Percentiles rank a stretch among this genome's conserved stretches.
Conservation (phyloP, 768 basidiomycete genomes). For the Naganishia onofrii region DNA sequence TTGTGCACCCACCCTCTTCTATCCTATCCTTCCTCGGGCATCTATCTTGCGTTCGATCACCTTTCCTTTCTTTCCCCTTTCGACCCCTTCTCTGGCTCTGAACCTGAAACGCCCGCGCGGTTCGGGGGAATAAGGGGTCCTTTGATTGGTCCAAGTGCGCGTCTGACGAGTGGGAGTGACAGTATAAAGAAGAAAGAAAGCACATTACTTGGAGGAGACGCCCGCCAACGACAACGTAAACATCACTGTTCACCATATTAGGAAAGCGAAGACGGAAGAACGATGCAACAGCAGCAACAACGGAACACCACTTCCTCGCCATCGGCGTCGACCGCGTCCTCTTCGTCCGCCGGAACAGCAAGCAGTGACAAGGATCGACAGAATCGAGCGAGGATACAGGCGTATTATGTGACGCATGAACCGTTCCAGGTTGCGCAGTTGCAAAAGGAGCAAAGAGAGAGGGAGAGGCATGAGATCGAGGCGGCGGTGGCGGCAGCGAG, state of each 20-base stretch:
- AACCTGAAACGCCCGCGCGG: no score
- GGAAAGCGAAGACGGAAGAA: background rate
- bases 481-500: conserved; percentile 56
- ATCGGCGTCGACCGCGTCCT: no score
- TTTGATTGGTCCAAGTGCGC: no score
- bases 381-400: conserved; percentile 17
- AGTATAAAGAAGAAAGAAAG: background rate
- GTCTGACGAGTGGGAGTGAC: no score
- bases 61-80: no score
- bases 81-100: no score
- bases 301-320: background rate
- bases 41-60: no score
- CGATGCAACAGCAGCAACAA: background rate
- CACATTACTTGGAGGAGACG: background rate
- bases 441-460: background rate
- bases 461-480: background rate
- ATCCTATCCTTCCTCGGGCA: no score
- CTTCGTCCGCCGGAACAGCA: background rate
- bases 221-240: background rate
- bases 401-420: conserved; percentile 14
- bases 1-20: no score
- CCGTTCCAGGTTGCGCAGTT: conserved; percentile 13
- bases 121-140: no score
- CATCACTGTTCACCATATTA: background rate
- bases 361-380: conserved; percentile 19